Conservation (phyloP, 2,329 filamentous ascomycete genomes). For the Trichoderma gracile region DNA sequence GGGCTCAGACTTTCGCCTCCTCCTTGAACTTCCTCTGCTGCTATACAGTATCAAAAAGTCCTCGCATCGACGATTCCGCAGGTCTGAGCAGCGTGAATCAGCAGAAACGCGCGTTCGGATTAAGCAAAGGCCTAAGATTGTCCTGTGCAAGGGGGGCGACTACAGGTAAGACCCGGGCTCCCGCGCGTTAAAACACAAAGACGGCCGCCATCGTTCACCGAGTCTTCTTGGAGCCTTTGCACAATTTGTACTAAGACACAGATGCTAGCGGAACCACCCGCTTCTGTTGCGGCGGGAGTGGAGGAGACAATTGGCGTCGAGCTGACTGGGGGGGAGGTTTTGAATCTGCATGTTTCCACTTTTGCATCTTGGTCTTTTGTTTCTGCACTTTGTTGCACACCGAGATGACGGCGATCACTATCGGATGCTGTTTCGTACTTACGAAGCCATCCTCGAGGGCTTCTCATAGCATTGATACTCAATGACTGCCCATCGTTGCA, state of each 20-base stretch:
- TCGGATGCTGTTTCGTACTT: neutral
- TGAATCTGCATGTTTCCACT: neutral
- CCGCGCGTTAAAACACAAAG: neutral
- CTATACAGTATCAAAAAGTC: neutral
- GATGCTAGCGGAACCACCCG: slow-evolving; percentile 5
- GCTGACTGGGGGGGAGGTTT: neutral
- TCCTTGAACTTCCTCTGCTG: neutral
- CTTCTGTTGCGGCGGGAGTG: neutral
- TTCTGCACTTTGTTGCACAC: neutral
- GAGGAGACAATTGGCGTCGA: neutral
- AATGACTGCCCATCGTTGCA: too few relatives aligned
- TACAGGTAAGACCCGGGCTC: neutral
- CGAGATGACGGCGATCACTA: neutral
- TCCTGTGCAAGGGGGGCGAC: slow-evolving; percentile 5
- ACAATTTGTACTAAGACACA: neutral
- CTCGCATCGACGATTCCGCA: neutral
- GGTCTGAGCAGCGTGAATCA: neutral
- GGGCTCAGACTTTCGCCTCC: slow-evolving; percentile 17
- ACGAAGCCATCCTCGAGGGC: neutral
- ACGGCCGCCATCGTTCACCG: neutral
- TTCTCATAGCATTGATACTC: too few relatives aligned
- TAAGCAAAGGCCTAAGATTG: slow-evolving; percentile 9
- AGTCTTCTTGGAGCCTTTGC: slow-evolving; percentile 2
- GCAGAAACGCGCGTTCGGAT: too few relatives aligned
- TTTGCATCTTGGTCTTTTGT: neutral